A percentile compares a stretch with the other conserved stretches of the same genome.
These are phyloP conservation scores for Sindora glabra DNA, from an alignment of 306 rosid species.

Conservation along the genomic window DNA sequence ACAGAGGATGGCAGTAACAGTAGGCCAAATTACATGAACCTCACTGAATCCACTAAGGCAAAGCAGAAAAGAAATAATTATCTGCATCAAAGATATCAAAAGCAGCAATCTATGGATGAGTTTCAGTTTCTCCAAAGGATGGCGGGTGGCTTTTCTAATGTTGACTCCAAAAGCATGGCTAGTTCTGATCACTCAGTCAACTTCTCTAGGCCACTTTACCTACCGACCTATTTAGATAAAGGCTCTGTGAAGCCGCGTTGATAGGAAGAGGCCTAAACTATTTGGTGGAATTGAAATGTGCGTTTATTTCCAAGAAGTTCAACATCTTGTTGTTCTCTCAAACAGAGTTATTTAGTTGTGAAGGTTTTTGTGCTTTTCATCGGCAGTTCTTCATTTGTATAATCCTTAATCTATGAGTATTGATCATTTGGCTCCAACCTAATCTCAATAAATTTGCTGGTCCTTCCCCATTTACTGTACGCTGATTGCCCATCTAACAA, in stretches of 20 bases:
- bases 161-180: slow-evolving; percentile 70
- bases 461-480: neutral
- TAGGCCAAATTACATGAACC: slow-evolving; percentile 79
- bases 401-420: slow-evolving; percentile 12
- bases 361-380: slow-evolving; percentile 24
- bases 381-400: slow-evolving; percentile 15
- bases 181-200: slow-evolving; percentile 63
- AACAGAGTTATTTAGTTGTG: slow-evolving; percentile 17
- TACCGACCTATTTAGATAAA: slow-evolving; percentile 47
- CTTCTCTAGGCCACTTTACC: slow-evolving; percentile 52
- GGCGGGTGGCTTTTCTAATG: slow-evolving; percentile 49
- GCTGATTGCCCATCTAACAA: neutral
- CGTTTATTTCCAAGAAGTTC: slow-evolving; percentile 39
- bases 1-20: slow-evolving; percentile 49
- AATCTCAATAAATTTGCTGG: neutral
- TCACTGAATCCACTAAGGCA: slow-evolving; percentile 77
- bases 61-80: slow-evolving; percentile 41
- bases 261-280: neutral
- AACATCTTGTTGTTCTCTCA: slow-evolving; percentile 63
- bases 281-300: slow-evolving; percentile 11
- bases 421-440: neutral
- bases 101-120: slow-evolving; percentile 98
- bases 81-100: slow-evolving; percentile 48
- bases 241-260: slow-evolving; percentile 33
- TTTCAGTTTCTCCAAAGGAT: slow-evolving; percentile 68